A percentile compares a stretch with the other conserved stretches of the same genome.
Evolutionary conservation across 177 flowering plant genomes (phyloP).

Genomic region (Tripterygium wilfordii): DNA sequence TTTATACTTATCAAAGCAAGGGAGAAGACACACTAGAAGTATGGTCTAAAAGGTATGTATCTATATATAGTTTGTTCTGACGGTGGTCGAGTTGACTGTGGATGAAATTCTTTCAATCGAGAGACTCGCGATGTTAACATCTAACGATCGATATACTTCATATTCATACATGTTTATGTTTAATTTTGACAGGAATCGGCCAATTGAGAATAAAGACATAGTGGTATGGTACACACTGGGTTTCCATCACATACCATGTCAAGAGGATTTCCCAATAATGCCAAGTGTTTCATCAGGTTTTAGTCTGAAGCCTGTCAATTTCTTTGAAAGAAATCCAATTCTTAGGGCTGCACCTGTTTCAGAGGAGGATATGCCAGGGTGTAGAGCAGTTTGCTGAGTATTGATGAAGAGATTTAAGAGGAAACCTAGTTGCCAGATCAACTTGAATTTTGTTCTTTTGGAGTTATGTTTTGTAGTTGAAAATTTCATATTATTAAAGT

Average conservation of each 20-base stretch:
- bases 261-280: slow-evolving; percentile 89
- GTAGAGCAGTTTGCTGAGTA: no score
- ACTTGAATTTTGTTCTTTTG: no score
- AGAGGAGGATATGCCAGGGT: slow-evolving; percentile 56
- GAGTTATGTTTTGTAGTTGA: no score
- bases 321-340: slow-evolving; percentile 80
- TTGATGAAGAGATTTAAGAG: no score
- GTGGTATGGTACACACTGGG: slow-evolving; percentile 87
- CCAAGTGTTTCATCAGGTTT: slow-evolving; percentile 76
- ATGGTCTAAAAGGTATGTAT: slow-evolving; percentile 79
- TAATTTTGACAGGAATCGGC: slow-evolving; percentile 48
- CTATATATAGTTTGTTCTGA: no score
- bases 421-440: no score
- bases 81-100: not conserved
- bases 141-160: no score
- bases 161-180: not conserved
- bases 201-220: slow-evolving; percentile 73
- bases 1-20: slow-evolving; percentile 61
- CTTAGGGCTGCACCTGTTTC: slow-evolving; percentile 41
- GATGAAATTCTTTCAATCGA: no score
- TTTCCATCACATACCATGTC: slow-evolving; percentile 89
- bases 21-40: slow-evolving; percentile 83
- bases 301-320: slow-evolving; percentile 73
- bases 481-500: no score
- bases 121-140: no score